phyloP scores from a whole-genome alignment of 1,284 basidiomycete species.

The Microbotryum violaceum region DNA sequence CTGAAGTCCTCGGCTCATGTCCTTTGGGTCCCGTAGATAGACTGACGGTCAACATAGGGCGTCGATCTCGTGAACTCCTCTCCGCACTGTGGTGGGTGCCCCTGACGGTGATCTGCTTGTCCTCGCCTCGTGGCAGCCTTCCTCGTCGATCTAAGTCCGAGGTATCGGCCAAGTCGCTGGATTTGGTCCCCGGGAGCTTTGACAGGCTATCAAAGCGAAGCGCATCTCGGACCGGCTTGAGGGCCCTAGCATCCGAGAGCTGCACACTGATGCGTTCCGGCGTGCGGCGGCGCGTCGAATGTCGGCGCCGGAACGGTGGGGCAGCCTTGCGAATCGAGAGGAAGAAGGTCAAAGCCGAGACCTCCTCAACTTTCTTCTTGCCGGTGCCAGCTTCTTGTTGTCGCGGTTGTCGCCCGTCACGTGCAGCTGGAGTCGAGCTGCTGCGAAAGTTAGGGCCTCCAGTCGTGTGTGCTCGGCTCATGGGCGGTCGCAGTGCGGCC shows the following conservation, averaged over 20 bases:
- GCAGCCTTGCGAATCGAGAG: conserved; percentile 20
- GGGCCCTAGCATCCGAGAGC: conserved; percentile 25
- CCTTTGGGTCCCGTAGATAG: too few relatives aligned
- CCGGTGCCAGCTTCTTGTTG: background rate
- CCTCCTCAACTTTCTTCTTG: conserved; percentile 9
- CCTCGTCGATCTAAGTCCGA: too few relatives aligned
- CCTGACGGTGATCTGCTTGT: too few relatives aligned
- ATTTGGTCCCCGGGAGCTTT: too few relatives aligned
- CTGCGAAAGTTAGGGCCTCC: background rate
- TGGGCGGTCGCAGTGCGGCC: conserved; percentile 15
- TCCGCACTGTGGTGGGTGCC: too few relatives aligned
- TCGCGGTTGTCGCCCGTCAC: background rate
- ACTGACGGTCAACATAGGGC: too few relatives aligned
- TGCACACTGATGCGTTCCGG: conserved; percentile 15
- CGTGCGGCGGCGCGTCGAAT: background rate
- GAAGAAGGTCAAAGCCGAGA: conserved; percentile 25
- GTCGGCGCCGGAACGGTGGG: background rate
- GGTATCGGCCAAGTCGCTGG: too few relatives aligned
- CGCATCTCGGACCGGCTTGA: conserved; percentile 19
- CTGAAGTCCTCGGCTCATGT: too few relatives aligned
- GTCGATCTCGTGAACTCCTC: too few relatives aligned
- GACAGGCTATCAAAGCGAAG: conserved; percentile 5
- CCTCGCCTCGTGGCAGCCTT: too few relatives aligned
- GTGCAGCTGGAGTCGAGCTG: conserved; percentile 9
- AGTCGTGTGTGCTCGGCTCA: conserved; percentile 9